Evolutionary conservation across 345 rosid genomes (phyloP).

Genomic region (Erucastrum elatum): DNA sequence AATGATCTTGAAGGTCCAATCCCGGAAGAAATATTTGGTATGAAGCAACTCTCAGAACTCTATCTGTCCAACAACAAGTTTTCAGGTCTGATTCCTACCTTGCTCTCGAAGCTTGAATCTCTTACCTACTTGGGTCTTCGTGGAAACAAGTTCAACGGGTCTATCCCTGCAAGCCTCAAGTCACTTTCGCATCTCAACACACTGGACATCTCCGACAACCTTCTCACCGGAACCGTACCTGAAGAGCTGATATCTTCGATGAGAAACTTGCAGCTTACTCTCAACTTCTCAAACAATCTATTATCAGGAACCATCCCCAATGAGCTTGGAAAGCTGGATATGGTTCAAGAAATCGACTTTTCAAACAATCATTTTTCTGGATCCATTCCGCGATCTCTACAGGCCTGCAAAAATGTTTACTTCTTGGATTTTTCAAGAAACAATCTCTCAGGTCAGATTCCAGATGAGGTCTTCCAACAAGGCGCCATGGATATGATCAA

Average conservation of each 20-base stretch:
- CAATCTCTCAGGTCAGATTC: slow-evolving; percentile 58
- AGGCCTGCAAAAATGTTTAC: slow-evolving; percentile 65
- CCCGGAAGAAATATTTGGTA: slow-evolving; percentile 54
- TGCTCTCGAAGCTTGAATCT: slow-evolving; percentile 55
- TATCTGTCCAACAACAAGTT: slow-evolving; percentile 58
- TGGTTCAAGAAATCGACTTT: slow-evolving; percentile 75
- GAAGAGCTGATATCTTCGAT: slow-evolving; percentile 43
- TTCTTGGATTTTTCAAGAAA: slow-evolving; percentile 75
- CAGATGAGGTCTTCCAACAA: slow-evolving; percentile 43
- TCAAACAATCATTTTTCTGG: slow-evolving; percentile 74
- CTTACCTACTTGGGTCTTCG: slow-evolving; percentile 58
- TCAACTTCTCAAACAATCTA: slow-evolving; percentile 71
- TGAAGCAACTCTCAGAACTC: slow-evolving; percentile 59
- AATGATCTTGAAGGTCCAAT: slow-evolving; percentile 61
- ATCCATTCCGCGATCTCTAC: slow-evolving; percentile 53
- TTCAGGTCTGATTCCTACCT: slow-evolving; percentile 54
- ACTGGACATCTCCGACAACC: slow-evolving; percentile 74
- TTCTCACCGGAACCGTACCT: slow-evolving; percentile 61
- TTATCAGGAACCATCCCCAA: slow-evolving; percentile 60
- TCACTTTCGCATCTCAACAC: slow-evolving; percentile 47
- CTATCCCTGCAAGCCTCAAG: slow-evolving; percentile 62
- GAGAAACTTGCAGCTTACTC: slow-evolving; percentile 54
- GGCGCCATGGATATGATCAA: slow-evolving; percentile 44
- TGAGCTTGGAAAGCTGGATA: slow-evolving; percentile 71
- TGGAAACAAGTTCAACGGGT: slow-evolving; percentile 67